Conservation (phyloP, 768 basidiomycete genomes). For the Mycena metata region DNA sequence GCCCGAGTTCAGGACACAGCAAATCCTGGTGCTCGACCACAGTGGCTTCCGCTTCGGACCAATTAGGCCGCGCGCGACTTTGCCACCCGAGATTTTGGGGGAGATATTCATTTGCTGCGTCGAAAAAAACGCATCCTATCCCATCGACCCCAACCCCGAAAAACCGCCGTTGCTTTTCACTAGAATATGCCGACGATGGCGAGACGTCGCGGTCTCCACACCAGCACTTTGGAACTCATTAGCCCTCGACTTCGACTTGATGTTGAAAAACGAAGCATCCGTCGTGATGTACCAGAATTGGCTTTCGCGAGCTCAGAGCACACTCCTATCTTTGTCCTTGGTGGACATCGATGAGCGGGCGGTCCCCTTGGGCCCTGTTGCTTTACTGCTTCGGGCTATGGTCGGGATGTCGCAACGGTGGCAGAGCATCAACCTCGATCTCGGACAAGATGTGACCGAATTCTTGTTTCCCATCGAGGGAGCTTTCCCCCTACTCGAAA, state of each 20-base stretch:
- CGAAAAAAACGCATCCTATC: conserved; percentile 26
- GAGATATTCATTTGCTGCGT: conserved; percentile 37
- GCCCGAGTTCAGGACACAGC: no score
- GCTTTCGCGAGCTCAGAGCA: not conserved
- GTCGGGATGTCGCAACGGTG: not conserved
- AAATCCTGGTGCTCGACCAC: no score
- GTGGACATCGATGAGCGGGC: no score
- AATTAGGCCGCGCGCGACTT: not conserved
- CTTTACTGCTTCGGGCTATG: not conserved
- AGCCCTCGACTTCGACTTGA: not conserved
- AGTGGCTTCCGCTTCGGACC: no score
- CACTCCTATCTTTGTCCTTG: not conserved
- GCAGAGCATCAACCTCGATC: not conserved
- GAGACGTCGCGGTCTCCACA: conserved; percentile 25
- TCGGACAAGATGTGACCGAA: not conserved
- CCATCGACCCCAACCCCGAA: conserved; percentile 20
- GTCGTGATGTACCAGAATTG: not conserved
- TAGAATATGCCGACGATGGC: conserved; percentile 32
- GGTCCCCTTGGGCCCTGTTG: no score
- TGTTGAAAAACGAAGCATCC: not conserved
- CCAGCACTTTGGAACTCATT: conserved; percentile 35
- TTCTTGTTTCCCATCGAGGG: not conserved
- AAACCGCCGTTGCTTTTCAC: conserved; percentile 35
- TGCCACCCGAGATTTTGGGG: conserved; percentile 2
- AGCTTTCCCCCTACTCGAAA: not conserved